These are phyloP conservation scores for Opeltia flavorubescens DNA, from an alignment of 495 filamentous ascomycete genomes.

Conservation along the genomic window DNA sequence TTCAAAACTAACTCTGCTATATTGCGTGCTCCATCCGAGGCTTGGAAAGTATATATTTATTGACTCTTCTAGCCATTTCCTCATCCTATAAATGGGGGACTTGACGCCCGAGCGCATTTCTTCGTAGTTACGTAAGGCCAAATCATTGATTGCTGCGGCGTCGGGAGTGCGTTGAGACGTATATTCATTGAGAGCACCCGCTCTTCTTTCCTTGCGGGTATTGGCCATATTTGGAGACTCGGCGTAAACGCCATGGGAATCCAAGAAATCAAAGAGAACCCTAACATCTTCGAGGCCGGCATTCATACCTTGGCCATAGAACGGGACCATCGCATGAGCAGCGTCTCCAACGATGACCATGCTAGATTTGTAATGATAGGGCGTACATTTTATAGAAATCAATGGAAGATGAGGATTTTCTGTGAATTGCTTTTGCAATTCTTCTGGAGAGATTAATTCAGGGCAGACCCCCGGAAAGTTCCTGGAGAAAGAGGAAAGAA, in stretches of 20 bases:
- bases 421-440: conserved; percentile 56
- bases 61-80: conserved; percentile 80
- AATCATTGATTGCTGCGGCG: conserved; percentile 79
- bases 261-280: conserved; percentile 62
- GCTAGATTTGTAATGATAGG: conserved; percentile 66
- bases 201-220: conserved; percentile 17
- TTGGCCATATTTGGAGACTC: conserved; percentile 21
- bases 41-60: conserved; percentile 59
- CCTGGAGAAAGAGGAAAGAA: conserved; percentile 59
- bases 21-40: conserved; percentile 81
- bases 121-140: conserved; percentile 79
- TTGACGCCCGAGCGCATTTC: conserved; percentile 84
- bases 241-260: conserved; percentile 42
- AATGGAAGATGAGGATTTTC: conserved; percentile 79
- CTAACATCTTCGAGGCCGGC: conserved; percentile 72
- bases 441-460: conserved; percentile 53
- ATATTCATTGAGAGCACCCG: conserved; percentile 57
- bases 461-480: conserved; percentile 81
- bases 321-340: conserved; percentile 95
- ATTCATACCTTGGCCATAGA: conserved; percentile 85
- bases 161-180: conserved; percentile 56
- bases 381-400: conserved; percentile 81
- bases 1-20: conserved; percentile 81
- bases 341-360: conserved; percentile 85
- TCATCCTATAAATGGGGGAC: conserved; percentile 54